A percentile compares a stretch with the other conserved stretches of the same genome.
These are phyloP conservation scores for Monascus ruber DNA, from an alignment of 2,329 filamentous ascomycete genomes.

Conservation along the genomic window DNA sequence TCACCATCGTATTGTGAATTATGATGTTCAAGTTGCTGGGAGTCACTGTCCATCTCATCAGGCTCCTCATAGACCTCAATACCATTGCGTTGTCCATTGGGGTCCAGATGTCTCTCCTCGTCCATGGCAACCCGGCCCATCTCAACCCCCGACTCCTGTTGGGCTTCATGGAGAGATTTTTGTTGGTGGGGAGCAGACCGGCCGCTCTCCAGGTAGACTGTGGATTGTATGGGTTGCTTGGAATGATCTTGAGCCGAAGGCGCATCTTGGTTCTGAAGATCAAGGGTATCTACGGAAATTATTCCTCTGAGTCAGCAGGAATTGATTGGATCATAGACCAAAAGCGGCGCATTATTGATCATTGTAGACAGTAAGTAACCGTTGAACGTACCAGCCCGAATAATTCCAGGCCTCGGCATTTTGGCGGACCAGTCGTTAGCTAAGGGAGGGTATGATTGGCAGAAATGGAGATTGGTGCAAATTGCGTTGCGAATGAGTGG, in stretches of 20 bases:
- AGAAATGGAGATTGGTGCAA: constrained; percentile 3
- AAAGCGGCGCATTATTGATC: no score
- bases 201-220: constrained; percentile 41
- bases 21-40: constrained; percentile 6
- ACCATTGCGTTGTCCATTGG: constrained; percentile 19
- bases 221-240: constrained; percentile 39
- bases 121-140: constrained; percentile 53
- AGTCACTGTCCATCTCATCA: constrained; percentile 15
- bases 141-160: constrained; percentile 65
- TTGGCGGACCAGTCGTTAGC: constrained; percentile 9
- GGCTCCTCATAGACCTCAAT: constrained; percentile 23
- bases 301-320: constrained; percentile 6
- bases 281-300: constrained; percentile 64
- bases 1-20: constrained; percentile 13
- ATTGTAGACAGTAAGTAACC: not conserved
- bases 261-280: constrained; percentile 73
- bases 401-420: constrained; percentile 35
- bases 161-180: constrained; percentile 67
- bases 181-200: constrained; percentile 71
- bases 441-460: not conserved
- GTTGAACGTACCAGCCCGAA: constrained; percentile 32
- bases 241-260: constrained; percentile 78
- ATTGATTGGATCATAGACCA: no score
- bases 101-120: constrained; percentile 42
- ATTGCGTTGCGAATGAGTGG: constrained; percentile 9